Percentiles rank a stretch among this genome's conserved stretches.
Conservation (phyloP, 208 protist genomes). For the Acanthamoeba castellanii region DNA sequence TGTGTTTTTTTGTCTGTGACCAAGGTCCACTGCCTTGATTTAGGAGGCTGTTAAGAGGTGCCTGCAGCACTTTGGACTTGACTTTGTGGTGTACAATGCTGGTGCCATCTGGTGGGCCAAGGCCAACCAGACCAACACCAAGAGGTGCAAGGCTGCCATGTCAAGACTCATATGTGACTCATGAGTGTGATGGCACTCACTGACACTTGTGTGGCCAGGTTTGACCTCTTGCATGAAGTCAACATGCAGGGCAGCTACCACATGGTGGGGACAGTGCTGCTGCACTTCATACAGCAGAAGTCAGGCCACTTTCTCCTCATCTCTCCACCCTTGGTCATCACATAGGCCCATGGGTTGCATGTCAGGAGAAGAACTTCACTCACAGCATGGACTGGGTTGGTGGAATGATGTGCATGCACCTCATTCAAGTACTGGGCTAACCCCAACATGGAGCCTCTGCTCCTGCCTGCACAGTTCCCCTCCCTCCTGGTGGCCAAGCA, state of each 20-base stretch:
- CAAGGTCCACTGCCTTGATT: not conserved
- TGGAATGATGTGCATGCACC: too few species aligned
- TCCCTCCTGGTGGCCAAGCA: not conserved
- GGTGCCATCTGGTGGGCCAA: slow-evolving; percentile 55
- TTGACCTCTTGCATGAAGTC: not conserved
- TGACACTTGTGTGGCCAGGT: not conserved
- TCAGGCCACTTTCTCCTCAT: not conserved
- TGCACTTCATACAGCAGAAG: too few species aligned
- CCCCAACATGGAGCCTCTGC: not conserved
- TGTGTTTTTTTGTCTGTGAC: too few species aligned
- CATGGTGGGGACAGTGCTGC: too few species aligned
- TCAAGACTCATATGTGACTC: not conserved
- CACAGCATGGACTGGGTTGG: too few species aligned
- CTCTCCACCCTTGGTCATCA: too few species aligned
- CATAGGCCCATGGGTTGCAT: too few species aligned
- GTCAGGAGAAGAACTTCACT: too few species aligned
- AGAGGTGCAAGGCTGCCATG: not conserved
- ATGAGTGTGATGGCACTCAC: not conserved
- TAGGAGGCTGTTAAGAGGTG: not conserved
- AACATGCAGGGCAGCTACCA: too few species aligned
- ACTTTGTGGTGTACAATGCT: slow-evolving; percentile 51
- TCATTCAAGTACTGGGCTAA: not conserved
- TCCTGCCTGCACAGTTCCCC: slow-evolving; percentile 2
- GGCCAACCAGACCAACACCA: not conserved
- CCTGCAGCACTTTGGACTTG: slow-evolving; percentile 9